A percentile compares a stretch with the other conserved stretches of the same genome.
Conservation (phyloP, 2,329 filamentous ascomycete species). For the Cladosporium sp. region DNA sequence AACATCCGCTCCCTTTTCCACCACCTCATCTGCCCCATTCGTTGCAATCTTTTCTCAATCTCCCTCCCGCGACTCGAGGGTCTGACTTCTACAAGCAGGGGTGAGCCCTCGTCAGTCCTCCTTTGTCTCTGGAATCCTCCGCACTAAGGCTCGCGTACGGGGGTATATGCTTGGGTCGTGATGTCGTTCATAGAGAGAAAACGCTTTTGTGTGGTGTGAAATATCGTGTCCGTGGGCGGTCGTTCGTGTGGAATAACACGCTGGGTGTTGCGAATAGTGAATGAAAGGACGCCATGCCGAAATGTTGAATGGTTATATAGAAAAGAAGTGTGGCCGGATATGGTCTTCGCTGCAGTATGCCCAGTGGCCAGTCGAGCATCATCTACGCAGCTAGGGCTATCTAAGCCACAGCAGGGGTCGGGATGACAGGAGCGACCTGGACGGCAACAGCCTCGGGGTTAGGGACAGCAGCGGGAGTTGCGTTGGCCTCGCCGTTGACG, state of each 20-base stretch:
- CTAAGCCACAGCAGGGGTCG: slow-evolving; percentile 17
- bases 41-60: slow-evolving; percentile 17
- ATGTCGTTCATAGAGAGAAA: slow-evolving; percentile 21
- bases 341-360: slow-evolving; percentile 25
- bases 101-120: slow-evolving; percentile 15
- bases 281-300: slow-evolving; percentile 19
- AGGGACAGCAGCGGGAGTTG: slow-evolving; percentile 37
- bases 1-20: slow-evolving; percentile 8
- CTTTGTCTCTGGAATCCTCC: slow-evolving; percentile 18
- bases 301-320: slow-evolving; percentile 20
- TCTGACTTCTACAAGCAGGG: slow-evolving; percentile 19
- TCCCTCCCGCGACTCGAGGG: slow-evolving; percentile 17
- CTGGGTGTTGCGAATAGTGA: slow-evolving; percentile 15
- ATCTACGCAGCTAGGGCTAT: slow-evolving; percentile 12
- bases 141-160: slow-evolving; percentile 18
- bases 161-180: slow-evolving; percentile 23
- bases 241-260: slow-evolving; percentile 23
- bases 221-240: slow-evolving; percentile 32
- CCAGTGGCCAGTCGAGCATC: slow-evolving; percentile 12
- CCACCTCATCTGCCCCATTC: slow-evolving; percentile 16
- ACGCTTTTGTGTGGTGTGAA: slow-evolving; percentile 26
- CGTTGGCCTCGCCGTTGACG: slow-evolving; percentile 34
- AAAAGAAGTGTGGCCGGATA: slow-evolving; percentile 18
- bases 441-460: slow-evolving; percentile 16
- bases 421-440: slow-evolving; percentile 17